phyloP scores from a whole-genome alignment of 2,329 filamentous ascomycete species.

The Dothideomycetes sp. region DNA sequence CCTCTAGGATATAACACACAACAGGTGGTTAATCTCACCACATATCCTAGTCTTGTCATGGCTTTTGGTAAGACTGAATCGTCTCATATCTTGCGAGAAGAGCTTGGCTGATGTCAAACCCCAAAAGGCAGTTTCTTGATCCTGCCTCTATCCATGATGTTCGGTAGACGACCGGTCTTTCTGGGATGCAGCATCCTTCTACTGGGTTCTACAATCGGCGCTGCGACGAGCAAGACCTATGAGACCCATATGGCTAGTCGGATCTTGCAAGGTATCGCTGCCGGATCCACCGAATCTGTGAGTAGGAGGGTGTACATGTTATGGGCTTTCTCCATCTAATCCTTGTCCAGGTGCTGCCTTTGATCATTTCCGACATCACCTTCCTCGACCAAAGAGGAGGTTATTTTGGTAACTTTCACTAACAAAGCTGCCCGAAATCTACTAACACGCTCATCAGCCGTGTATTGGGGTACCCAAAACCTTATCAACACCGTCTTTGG shows the following conservation, averaged over 20 bases:
- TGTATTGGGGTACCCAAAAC: slow-evolving; percentile 34
- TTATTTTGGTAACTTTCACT: slow-evolving; percentile 29
- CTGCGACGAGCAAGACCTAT: slow-evolving; percentile 27
- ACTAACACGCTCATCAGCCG: no score
- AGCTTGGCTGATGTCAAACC: background rate
- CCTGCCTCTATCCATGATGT: slow-evolving; percentile 31
- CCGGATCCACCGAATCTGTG: slow-evolving; percentile 34
- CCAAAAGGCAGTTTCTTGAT: slow-evolving; percentile 25
- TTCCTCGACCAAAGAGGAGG: slow-evolving; percentile 33
- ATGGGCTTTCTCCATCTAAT: no score
- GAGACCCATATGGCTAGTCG: slow-evolving; percentile 31
- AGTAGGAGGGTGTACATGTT: no score
- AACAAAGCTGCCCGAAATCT: no score
- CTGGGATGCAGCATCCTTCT: slow-evolving; percentile 24
- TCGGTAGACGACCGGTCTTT: slow-evolving; percentile 31
- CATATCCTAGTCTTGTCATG: slow-evolving; percentile 32
- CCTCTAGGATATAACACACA: slow-evolving; percentile 19
- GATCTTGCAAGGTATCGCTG: slow-evolving; percentile 28
- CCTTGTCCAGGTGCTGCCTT: no score
- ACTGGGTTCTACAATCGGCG: slow-evolving; percentile 27
- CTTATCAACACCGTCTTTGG: slow-evolving; percentile 27
- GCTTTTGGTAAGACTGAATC: slow-evolving; percentile 24
- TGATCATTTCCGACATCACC: slow-evolving; percentile 32
- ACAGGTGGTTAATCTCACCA: slow-evolving; percentile 29
- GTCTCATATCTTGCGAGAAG: background rate